A percentile compares a stretch with the other conserved stretches of the same genome.
Conservation (phyloP, 805 yeast species). For the Schwanniomyces vanrijiae region DNA sequence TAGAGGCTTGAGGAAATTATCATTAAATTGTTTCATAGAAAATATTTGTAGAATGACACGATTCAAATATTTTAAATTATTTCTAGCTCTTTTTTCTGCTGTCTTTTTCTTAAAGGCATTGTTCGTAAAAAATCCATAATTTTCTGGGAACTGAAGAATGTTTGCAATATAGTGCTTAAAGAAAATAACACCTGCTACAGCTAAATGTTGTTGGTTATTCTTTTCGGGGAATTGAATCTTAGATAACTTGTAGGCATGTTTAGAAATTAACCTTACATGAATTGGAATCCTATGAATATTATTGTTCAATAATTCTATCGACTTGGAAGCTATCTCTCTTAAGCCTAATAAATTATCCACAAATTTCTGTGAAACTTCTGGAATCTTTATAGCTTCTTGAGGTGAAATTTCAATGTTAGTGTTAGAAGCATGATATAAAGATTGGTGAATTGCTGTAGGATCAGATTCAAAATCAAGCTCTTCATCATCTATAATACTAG, state of each 20-base stretch:
- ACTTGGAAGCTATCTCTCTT: constrained; percentile 66
- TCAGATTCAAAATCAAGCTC: constrained; percentile 75
- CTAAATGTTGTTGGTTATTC: constrained; percentile 56
- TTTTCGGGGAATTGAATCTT: constrained; percentile 56
- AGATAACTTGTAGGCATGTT: constrained; percentile 35
- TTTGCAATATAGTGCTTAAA: constrained; percentile 50
- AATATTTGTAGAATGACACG: constrained; percentile 66
- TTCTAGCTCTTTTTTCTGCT: constrained; percentile 22
- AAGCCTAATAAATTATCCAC: constrained; percentile 71
- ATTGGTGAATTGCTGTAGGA: constrained; percentile 59
- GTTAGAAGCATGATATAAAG: constrained; percentile 33
- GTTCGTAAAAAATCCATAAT: constrained; percentile 49
- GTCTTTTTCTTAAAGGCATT: constrained; percentile 23
- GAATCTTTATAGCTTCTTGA: constrained; percentile 75
- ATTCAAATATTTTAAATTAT: constrained; percentile 57
- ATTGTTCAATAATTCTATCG: constrained; percentile 52
- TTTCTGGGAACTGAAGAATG: constrained; percentile 52
- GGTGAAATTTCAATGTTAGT: constrained; percentile 44
- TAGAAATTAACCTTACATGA: constrained; percentile 37
- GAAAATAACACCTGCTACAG: constrained; percentile 68
- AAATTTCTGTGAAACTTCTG: constrained; percentile 67
- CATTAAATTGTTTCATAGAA: constrained; percentile 66
- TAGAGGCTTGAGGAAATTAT: constrained; percentile 74
- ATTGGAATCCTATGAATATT: constrained; percentile 38
- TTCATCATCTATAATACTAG: constrained; percentile 43